These are phyloP conservation scores for Neofusicoccum sp. DNA, from an alignment of 2,329 filamentous ascomycete genomes.

Conservation along the genomic window DNA sequence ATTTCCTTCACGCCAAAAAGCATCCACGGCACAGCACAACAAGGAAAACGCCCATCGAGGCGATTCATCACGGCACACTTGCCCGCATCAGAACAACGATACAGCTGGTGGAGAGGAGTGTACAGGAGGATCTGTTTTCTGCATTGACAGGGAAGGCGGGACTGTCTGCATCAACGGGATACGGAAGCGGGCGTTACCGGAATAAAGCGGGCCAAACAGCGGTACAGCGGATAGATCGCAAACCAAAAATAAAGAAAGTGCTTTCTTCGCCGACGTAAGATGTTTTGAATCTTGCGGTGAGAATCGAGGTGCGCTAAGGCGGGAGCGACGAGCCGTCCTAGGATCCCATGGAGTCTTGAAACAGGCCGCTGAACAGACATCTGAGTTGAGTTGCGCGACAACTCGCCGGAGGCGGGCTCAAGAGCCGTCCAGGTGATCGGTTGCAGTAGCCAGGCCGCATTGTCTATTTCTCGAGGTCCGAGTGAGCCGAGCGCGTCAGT, in stretches of 20 bases:
- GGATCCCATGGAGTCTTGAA: background rate
- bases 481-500: background rate
- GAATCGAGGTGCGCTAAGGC: constrained; percentile 1
- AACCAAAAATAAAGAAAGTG: constrained; percentile 11
- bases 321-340: background rate
- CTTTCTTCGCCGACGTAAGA: background rate
- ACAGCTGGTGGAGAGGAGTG: constrained; percentile 6
- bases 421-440: background rate
- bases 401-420: background rate
- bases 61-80: background rate
- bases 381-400: background rate
- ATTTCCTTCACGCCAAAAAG: background rate
- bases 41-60: background rate
- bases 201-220: background rate
- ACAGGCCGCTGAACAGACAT: background rate
- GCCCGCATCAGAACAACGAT: background rate
- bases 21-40: background rate
- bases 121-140: constrained; percentile 8
- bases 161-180: constrained; percentile 8
- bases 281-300: constrained; percentile 7
- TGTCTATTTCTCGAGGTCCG: background rate
- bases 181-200: constrained; percentile 18
- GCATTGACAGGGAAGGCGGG: constrained; percentile 5
- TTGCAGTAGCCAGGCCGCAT: background rate
- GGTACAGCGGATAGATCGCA: constrained; percentile 19